Evolutionary conservation across 164 flowering plant species (phyloP).

Genomic region (Chimonanthus salicifolius): DNA sequence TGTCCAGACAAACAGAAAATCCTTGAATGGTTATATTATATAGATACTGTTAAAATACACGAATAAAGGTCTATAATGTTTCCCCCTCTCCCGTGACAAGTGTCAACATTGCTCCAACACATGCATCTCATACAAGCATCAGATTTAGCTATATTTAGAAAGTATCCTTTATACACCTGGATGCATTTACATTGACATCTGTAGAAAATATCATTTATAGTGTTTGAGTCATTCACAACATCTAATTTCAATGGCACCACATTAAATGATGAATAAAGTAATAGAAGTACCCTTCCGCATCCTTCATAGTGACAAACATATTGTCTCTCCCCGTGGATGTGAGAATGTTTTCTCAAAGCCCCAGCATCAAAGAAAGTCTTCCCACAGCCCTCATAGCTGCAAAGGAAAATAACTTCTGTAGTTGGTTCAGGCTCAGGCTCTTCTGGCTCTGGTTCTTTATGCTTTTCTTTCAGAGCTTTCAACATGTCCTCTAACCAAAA

Average conservation of each 20-base stretch:
- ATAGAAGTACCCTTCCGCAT: slow-evolving; percentile 70
- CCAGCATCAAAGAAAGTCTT: slow-evolving; percentile 95
- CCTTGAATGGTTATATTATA: no score
- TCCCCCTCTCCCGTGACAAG: no score
- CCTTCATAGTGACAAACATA: slow-evolving; percentile 81
- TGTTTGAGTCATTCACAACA: neutral
- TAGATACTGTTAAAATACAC: no score
- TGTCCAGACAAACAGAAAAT: no score
- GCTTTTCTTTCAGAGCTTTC: slow-evolving; percentile 60
- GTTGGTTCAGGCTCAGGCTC: slow-evolving; percentile 91
- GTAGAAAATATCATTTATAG: neutral
- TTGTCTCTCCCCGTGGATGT: slow-evolving; percentile 96
- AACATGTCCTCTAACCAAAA: slow-evolving; percentile 48
- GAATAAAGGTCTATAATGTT: no score
- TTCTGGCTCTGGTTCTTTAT: slow-evolving; percentile 53
- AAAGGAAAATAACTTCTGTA: slow-evolving; percentile 94
- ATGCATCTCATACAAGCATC: neutral
- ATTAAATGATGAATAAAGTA: neutral
- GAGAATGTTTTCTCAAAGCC: slow-evolving; percentile 91
- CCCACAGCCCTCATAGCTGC: slow-evolving; percentile 98
- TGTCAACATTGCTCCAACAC: neutral
- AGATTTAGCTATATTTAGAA: neutral
- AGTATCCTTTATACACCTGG: neutral
- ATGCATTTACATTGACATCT: neutral
- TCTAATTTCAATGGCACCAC: neutral